Evolutionary conservation across 2,329 filamentous ascomycete genomes (phyloP).

Genomic region (Scedosporium dehoogii): DNA sequence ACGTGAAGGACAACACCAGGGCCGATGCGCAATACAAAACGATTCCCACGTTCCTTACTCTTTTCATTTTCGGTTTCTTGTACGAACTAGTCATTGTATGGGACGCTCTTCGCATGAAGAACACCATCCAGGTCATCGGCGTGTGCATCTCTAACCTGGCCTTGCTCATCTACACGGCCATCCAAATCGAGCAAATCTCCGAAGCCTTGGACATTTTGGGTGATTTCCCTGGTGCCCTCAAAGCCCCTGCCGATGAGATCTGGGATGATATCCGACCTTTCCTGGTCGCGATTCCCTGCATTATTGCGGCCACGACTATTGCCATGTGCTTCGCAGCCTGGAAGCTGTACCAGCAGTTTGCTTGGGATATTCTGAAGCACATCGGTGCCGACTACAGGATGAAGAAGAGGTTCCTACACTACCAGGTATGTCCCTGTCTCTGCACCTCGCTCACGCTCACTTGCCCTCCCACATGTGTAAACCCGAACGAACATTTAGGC

Average conservation of each 20-base stretch:
- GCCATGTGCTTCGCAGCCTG: conserved; percentile 70
- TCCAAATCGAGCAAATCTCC: conserved; percentile 85
- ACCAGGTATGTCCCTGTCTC: conserved; percentile 57
- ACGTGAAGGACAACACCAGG: conserved; percentile 21
- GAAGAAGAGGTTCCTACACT: conserved; percentile 93
- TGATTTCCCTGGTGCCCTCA: conserved; percentile 23
- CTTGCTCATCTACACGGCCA: conserved; percentile 82
- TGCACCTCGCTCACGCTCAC: background rate
- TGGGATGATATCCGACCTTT: conserved; percentile 65
- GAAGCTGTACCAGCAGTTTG: conserved; percentile 97
- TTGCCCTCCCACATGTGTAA: background rate
- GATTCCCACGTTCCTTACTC: conserved; percentile 88
- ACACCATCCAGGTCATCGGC: conserved; percentile 97
- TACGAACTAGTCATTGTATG: conserved; percentile 86
- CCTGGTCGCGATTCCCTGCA: conserved; percentile 73
- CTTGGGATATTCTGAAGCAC: conserved; percentile 98
- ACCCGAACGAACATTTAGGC: background rate
- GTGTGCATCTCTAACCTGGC: conserved; percentile 88
- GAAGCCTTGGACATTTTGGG: conserved; percentile 55
- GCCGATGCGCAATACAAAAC: conserved; percentile 46
- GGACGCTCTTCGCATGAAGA: conserved; percentile 88
- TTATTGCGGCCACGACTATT: conserved; percentile 68
- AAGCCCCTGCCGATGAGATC: conserved; percentile 31
- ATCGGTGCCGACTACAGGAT: conserved; percentile 95
- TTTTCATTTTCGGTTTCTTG: conserved; percentile 95